Base-by-base conservation (phyloP, 805 yeast species). In the Yamadazyma laniorum region DNA sequence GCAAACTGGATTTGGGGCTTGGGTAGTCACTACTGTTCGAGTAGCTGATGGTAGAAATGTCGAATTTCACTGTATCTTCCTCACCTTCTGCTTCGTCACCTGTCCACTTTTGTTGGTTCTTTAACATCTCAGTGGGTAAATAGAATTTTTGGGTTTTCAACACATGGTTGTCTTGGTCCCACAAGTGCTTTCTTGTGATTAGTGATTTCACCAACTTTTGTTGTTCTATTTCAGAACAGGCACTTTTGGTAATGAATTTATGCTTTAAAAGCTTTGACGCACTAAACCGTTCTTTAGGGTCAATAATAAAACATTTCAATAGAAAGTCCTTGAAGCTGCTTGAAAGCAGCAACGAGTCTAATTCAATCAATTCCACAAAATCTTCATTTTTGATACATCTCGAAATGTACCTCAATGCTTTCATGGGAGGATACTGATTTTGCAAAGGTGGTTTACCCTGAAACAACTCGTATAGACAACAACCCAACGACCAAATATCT, bases 401-500 rank as follows among this genome's bases (percentile, higher is more conserved):
- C 6, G 69, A 61, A 14, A 69, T 65, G 29, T 55, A 55, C 35
- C 70, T 44, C n/a, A 69, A 52, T 7, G 74, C 74, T 45, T 61
- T 65, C 74, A 69, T 67, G 3, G 74, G 73, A 1, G 70, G 51
- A 42, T 48, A 59, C 12, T 53, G 55, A 21, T 48, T 58, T 42
- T 68, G 74, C 23, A 80, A 55, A 7, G 95, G 93, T 1, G 95
- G 93, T 47, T 74, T 80, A 0, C 90, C 88, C 21, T 70, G 70
- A 9, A 83, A 81, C 44, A 85, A 59, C 53, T 85, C 95, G 40
- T 80, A 80, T 2, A 85, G 79, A 25, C 91, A 84, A 43, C 87
- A 83, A 1, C 91, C 93, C 42, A 84, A 61, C 6, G 87, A 80
- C 93, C 93, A 84, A 3, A 84, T 72, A 57, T 84, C 93, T 0